phyloP scores from a whole-genome alignment of 345 rosid species.

The Citrus cavaleriei region DNA sequence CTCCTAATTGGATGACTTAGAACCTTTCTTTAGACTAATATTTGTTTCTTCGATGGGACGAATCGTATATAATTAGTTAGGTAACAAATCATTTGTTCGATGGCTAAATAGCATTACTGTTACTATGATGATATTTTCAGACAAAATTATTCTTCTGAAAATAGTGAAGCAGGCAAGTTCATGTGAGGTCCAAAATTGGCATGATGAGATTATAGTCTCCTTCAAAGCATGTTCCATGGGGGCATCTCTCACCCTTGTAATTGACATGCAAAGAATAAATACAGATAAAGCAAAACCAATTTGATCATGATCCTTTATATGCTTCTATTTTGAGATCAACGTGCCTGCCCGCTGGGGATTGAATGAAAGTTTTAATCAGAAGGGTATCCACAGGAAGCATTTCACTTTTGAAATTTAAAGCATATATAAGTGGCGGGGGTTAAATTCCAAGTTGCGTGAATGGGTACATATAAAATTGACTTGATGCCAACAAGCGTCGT shows the following conservation, averaged over 20 bases:
- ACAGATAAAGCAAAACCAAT: background rate
- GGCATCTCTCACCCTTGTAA: background rate
- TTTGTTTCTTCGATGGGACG: background rate
- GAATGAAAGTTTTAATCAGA: background rate
- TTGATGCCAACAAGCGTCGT: background rate
- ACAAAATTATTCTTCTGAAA: too few species aligned
- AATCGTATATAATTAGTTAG: background rate
- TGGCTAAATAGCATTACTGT: too few species aligned
- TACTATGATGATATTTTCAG: too few species aligned
- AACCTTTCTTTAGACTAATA: background rate
- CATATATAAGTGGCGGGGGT: background rate
- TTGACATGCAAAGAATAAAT: background rate
- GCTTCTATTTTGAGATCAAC: background rate
- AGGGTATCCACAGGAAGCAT: background rate
- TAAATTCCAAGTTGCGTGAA: too few species aligned
- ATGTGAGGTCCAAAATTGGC: background rate
- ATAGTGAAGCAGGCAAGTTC: too few species aligned
- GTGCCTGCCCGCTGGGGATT: background rate
- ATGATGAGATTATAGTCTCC: background rate
- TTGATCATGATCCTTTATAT: background rate
- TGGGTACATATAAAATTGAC: background rate
- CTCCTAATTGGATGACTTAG: background rate
- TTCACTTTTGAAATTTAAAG: background rate
- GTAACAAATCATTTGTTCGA: too few species aligned
- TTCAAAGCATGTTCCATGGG: background rate